Base-by-base conservation (phyloP, 1,139 yeast species). In the Casaregolazyma lundiana region DNA sequence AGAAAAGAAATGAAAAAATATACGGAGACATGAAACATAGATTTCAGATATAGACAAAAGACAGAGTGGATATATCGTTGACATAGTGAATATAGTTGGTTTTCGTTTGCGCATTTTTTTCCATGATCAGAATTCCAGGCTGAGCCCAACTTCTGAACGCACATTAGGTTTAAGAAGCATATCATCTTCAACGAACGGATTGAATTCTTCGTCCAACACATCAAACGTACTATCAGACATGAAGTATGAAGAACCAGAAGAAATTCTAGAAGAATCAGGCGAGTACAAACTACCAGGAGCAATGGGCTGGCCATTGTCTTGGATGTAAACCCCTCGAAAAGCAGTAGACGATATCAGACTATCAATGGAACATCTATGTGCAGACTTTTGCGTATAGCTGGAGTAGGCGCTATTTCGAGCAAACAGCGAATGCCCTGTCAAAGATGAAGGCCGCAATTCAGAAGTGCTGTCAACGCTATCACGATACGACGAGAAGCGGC, bases 121-220 rank as follows among this genome's bases (percentile, higher is more conserved):
- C 15, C 37, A 8, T 17, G 5, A 11, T 35, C 21, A 35, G 15
- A 19, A 17, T 4, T 17, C 37, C 11, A 19, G 16, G 5, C 19
- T 17, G 6, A 35, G 13, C 9, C 37, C 21, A 18, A 35, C 11
- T n/a, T 19, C 21, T 7, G 37, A 35, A 5, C 37, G 37, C 11
- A n/a, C 21, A 3, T 9, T 30, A 2, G 30, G 36, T 11, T 22
- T 13, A 5, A 40, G 29, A 6, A 35, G 36, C 19, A 16, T 7
- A 19, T 40, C 42, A 35, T 45, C 44, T 29, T 45, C 46, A 26
- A 41, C 35, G 38, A 46, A 46, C 11, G 49, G 49, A 44, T 43
- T 43, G 35, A 21, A 43, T 34, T 46, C 43, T 19, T 43, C 49
- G 32, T 46, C 46, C n/a, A 21, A 26, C 9, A 42, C 15, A 35